Evolutionary conservation across 768 basidiomycete genomes (phyloP), one percentile per base, ranked within the genome.

Genomic region (Phanerochaete sordida): DNA sequence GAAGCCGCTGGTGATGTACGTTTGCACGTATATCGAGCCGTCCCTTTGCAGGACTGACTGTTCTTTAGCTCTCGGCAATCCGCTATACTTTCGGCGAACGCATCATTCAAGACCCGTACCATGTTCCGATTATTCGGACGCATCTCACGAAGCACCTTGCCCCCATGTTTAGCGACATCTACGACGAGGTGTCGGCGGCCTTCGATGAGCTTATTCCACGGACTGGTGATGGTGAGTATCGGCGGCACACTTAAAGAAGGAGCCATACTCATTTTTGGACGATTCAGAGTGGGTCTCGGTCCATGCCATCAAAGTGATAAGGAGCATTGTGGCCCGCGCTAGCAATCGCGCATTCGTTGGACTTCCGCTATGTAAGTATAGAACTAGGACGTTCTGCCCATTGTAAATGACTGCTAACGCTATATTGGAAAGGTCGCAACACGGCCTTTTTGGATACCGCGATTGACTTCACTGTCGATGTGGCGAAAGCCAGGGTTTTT

Each of bases 281-380:
- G 37, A 13, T 16, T 2, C 33, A 63, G 62, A 54, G 31, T 60
- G 62, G 62, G 24, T 52, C 1, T 5, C 45, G 2, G 33, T 64
- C 8, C 49, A 31, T n/a, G 62, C 49, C 16, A 13, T 54, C n/a
- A n/a, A 23, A 1, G 43, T 23, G 21, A 80, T 57, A 8, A 48
- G 5, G 45, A 13, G 71, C 28, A 65, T 84, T 21, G 65, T 84
- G 9, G 71, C 74, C 35, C 74, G 79, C 39, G 67, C 72, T 3
- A 77, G 68, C 52, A 82, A 79, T 61, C 75, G 84, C 16, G 48
- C 75, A 0, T 80, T 84, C 56, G 77, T 84, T 4, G 84, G 83
- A 0, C 66, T 75, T 33, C 80, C 81, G 1, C 74, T 81, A 73
- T 67, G 72, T 57, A 76, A 77, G 59, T 43, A 50, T 37, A 52